Conservation (phyloP, 1,139 yeast species). For the Zygoascus hellenicus region DNA sequence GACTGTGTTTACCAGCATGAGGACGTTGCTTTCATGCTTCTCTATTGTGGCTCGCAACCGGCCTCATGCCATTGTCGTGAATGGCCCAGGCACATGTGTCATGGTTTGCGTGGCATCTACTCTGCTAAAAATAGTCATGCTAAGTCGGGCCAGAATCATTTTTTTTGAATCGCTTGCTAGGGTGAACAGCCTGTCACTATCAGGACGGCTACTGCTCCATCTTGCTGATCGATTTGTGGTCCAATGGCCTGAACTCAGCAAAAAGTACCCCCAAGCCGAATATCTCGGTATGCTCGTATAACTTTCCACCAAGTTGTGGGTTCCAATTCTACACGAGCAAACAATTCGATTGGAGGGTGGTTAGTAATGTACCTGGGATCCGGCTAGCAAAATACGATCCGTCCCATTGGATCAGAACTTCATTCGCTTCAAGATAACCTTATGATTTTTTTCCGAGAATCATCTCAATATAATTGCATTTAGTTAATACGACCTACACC, state of each 20-base stretch:
- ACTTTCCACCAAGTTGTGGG: too few relatives aligned
- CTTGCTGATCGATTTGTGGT: slow-evolving; percentile 73
- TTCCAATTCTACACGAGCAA: too few relatives aligned
- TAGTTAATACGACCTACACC: too few relatives aligned
- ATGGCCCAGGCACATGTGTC: slow-evolving; percentile 94
- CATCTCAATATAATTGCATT: too few relatives aligned
- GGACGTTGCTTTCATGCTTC: slow-evolving; percentile 26
- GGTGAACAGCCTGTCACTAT: slow-evolving; percentile 65
- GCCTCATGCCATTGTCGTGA: slow-evolving; percentile 49
- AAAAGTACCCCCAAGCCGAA: slow-evolving; percentile 56
- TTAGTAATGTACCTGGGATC: too few relatives aligned
- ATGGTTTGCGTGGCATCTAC: slow-evolving; percentile 64
- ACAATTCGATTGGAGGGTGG: too few relatives aligned
- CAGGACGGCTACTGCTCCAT: slow-evolving; percentile 67
- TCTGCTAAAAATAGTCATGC: slow-evolving; percentile 47
- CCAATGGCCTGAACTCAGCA: slow-evolving; percentile 74
- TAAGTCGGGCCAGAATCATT: slow-evolving; percentile 52
- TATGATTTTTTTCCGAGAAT: too few relatives aligned
- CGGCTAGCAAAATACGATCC: too few relatives aligned
- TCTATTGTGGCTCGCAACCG: slow-evolving; percentile 27
- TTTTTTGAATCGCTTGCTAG: slow-evolving; percentile 90
- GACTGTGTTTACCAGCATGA: slow-evolving; percentile 49
- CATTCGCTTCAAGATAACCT: too few relatives aligned
- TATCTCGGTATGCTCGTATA: slow-evolving; percentile 67
- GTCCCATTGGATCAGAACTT: too few relatives aligned